Evolutionary conservation across 352 stramenopile species (phyloP).

Genomic region (Pythium myriotylum): DNA sequence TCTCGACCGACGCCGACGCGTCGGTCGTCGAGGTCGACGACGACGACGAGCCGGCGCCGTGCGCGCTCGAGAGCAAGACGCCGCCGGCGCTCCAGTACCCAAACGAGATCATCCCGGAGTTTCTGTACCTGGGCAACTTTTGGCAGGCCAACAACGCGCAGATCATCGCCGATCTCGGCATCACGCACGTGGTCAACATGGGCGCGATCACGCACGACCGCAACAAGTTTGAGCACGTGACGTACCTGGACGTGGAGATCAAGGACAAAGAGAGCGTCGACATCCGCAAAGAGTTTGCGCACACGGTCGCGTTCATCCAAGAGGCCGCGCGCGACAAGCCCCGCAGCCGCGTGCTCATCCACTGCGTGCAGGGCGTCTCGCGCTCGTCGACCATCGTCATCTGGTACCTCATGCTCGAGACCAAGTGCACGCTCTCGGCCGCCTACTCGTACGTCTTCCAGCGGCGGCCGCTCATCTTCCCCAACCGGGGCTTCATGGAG

Average conservation of each 20-base stretch:
- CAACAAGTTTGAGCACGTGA: conserved; percentile 50
- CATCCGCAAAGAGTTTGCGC: conserved; percentile 55
- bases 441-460: conserved; percentile 83
- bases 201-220: conserved; percentile 62
- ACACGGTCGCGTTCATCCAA: conserved; percentile 61
- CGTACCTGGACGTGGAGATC: conserved; percentile 70
- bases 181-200: conserved; percentile 81
- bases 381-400: conserved; percentile 79
- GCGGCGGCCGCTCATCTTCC: conserved; percentile 76
- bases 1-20: conserved; percentile 12
- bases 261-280: conserved; percentile 63
- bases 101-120: conserved; percentile 75
- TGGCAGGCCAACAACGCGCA: conserved; percentile 74
- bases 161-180: conserved; percentile 54
- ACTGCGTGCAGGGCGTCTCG: conserved; percentile 83
- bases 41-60: conserved; percentile 1
- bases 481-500: conserved; percentile 79
- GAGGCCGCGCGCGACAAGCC: conserved; percentile 26
- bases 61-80: background rate
- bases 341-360: conserved; percentile 62
- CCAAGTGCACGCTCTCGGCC: conserved; percentile 68
- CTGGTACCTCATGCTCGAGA: conserved; percentile 80
- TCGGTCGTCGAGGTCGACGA: conserved; percentile 13
- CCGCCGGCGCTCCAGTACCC: conserved; percentile 47
- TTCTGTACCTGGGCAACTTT: conserved; percentile 80